Percentiles rank a stretch among this genome's conserved stretches.
Evolutionary conservation across 768 basidiomycete species (phyloP).

Genomic region (Rhizopogon vulgaris): DNA sequence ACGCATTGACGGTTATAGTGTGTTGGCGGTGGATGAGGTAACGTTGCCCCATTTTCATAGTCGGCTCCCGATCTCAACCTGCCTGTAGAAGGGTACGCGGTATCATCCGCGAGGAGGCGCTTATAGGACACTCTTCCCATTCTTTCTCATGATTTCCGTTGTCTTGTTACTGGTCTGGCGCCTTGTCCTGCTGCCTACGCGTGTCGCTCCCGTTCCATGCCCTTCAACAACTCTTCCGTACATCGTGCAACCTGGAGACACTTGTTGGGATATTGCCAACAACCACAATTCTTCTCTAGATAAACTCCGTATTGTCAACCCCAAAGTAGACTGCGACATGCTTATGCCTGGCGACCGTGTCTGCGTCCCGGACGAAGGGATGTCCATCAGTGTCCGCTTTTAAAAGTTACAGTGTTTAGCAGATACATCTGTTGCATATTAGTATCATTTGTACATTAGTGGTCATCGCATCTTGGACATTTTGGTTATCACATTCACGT

Average conservation of each 20-base stretch:
- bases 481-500: background rate
- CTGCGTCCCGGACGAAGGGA: constrained; percentile 46
- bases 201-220: constrained; percentile 18
- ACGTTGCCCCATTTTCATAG: constrained; percentile 14
- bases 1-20: constrained; percentile 51
- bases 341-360: constrained; percentile 55
- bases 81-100: constrained; percentile 27
- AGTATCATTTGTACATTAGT: constrained; percentile 14
- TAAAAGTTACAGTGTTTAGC: background rate
- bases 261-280: constrained; percentile 58
- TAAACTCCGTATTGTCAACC: constrained; percentile 45
- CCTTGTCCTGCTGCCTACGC: constrained; percentile 37
- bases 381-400: constrained; percentile 26
- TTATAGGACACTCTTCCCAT: constrained; percentile 62
- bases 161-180: constrained; percentile 61
- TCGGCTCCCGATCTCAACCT: constrained; percentile 10
- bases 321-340: constrained; percentile 46
- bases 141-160: constrained; percentile 64
- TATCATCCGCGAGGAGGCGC: constrained; percentile 32
- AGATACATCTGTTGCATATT: background rate
- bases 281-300: constrained; percentile 45
- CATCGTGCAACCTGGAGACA: constrained; percentile 51
- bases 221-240: constrained; percentile 36
- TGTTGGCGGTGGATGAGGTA: constrained; percentile 47
- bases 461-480: constrained; percentile 6